phyloP scores from a whole-genome alignment of 805 yeast genomes.

The Kodamaea restingae region DNA sequence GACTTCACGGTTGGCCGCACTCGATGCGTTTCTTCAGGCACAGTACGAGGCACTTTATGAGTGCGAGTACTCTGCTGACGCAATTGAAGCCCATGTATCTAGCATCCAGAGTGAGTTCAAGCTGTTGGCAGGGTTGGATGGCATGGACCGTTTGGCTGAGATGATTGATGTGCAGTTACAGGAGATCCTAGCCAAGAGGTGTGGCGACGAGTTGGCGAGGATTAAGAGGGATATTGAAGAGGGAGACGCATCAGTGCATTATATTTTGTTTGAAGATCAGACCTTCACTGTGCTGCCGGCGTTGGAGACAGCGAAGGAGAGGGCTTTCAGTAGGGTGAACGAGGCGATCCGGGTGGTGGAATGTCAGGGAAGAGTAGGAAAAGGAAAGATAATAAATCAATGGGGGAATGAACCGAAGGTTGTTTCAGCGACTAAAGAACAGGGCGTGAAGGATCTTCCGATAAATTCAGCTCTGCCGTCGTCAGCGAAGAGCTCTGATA shows the following conservation, averaged over 20 bases:
- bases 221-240: background rate
- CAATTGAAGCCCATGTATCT: conserved; percentile 12
- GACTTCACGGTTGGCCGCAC: conserved; percentile 15
- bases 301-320: conserved; percentile 32
- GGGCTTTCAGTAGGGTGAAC: conserved; percentile 21
- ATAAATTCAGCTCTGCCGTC: too few species aligned
- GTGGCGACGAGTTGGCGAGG: conserved; percentile 9
- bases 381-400: background rate
- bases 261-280: conserved; percentile 34
- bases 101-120: conserved; percentile 15
- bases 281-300: conserved; percentile 39
- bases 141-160: conserved; percentile 17
- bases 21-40: conserved; percentile 15
- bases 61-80: conserved; percentile 14
- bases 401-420: too few species aligned
- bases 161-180: conserved; percentile 23
- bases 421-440: too few species aligned
- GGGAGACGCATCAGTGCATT: conserved; percentile 4
- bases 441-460: too few species aligned
- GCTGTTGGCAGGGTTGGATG: conserved; percentile 14
- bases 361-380: conserved; percentile 9
- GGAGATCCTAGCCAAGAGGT: conserved; percentile 18
- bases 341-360: conserved; percentile 17
- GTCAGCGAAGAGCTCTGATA: too few species aligned
- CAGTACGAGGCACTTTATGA: conserved; percentile 14